phyloP scores from a whole-genome alignment of 1,284 basidiomycete species.

The Fomitopsis palustris region DNA sequence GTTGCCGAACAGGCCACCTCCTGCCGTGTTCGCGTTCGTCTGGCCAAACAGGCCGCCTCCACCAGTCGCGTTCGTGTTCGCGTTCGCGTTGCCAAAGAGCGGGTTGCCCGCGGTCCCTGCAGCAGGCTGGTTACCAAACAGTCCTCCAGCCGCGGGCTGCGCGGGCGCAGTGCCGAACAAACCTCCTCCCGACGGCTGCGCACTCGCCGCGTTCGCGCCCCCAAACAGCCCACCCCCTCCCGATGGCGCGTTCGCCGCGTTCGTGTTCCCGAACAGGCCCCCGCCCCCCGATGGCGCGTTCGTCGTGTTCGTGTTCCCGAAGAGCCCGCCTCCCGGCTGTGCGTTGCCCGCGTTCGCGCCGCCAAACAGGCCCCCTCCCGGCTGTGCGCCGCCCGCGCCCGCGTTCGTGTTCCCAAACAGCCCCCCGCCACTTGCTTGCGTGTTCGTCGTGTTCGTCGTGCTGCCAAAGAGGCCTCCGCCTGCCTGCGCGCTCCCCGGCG shows the following conservation, averaged over 20 bases:
- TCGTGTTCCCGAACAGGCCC: constrained; percentile 22
- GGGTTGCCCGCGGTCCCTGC: constrained; percentile 9
- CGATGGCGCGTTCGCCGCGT: constrained; percentile 8
- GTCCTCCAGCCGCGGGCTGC: constrained; percentile 12
- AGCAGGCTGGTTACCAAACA: constrained; percentile 20
- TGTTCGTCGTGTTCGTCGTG: constrained; percentile 6
- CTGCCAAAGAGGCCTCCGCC: constrained; percentile 23
- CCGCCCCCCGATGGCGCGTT: constrained; percentile 14
- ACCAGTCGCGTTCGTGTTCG: constrained; percentile 5
- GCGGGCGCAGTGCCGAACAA: constrained; percentile 28
- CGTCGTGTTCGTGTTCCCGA: constrained; percentile 22
- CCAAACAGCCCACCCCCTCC: constrained; percentile 23
- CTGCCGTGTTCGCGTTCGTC: constrained; percentile 19
- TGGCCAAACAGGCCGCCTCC: constrained; percentile 31
- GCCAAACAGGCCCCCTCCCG: constrained; percentile 23
- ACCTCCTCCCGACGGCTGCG: constrained; percentile 10
- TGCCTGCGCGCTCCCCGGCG: constrained; percentile 7
- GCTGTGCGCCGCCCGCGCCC: too few relatives aligned
- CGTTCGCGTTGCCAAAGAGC: constrained; percentile 14
- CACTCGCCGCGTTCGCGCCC: not conserved
- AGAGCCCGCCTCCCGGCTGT: constrained; percentile 16
- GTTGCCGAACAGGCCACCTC: constrained; percentile 3
- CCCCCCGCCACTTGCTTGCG: constrained; percentile 16
- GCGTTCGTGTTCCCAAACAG: constrained; percentile 23
- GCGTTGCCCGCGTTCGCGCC: not conserved